Evolutionary conservation across 768 basidiomycete genomes (phyloP).

Genomic region (Leccinellum albellum): DNA sequence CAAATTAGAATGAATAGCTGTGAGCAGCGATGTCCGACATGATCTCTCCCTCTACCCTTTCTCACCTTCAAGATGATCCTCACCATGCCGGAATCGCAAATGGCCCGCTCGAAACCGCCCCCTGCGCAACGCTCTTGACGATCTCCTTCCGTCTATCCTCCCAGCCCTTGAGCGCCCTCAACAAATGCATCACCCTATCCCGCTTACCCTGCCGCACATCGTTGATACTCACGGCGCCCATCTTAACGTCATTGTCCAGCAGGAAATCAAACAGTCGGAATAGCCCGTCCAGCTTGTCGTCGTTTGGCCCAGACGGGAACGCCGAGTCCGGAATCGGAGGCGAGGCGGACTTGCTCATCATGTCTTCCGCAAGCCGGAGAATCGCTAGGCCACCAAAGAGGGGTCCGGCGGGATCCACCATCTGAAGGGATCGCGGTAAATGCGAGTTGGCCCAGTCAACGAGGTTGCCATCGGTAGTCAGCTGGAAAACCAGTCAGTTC

Average conservation of each 20-base stretch:
- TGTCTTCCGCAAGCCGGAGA: constrained; percentile 80
- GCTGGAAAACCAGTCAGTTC: not conserved
- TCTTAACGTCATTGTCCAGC: constrained; percentile 86
- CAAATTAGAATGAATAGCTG: not conserved
- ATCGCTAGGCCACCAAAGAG: constrained; percentile 71
- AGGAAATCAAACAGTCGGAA: constrained; percentile 91
- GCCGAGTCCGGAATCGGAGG: constrained; percentile 76
- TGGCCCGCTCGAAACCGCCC: constrained; percentile 15
- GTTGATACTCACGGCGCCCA: constrained; percentile 91
- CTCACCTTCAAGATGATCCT: not conserved
- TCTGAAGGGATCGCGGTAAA: constrained; percentile 61
- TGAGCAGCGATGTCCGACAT: not conserved
- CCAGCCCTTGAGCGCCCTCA: constrained; percentile 75
- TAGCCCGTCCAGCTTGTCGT: constrained; percentile 83
- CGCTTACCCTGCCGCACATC: constrained; percentile 82
- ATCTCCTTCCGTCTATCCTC: constrained; percentile 69
- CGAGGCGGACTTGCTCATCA: constrained; percentile 60
- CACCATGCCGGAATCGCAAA: constrained; percentile 2
- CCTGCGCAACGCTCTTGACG: constrained; percentile 48
- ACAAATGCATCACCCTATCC: constrained; percentile 75
- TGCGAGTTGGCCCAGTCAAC: constrained; percentile 89
- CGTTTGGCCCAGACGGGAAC: constrained; percentile 63
- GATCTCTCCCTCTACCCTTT: not conserved
- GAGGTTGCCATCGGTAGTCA: constrained; percentile 46
- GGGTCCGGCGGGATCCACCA: constrained; percentile 41